Conservation (phyloP, 257 asterid species). For the Petrea volubilis region DNA sequence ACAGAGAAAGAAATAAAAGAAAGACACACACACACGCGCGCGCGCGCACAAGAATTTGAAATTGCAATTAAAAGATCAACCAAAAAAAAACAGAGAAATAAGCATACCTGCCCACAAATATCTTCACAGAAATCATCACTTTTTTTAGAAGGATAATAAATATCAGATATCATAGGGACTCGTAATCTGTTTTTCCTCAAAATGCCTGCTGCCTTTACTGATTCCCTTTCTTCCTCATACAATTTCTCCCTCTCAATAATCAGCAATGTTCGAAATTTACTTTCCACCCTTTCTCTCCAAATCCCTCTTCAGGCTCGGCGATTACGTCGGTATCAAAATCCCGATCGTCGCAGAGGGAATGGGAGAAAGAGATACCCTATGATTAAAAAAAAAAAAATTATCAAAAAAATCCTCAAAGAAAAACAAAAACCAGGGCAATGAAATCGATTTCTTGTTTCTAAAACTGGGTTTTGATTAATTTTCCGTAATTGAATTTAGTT, state of each 20-base stretch:
- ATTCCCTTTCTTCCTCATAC: neutral
- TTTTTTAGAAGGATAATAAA: conserved; percentile 56
- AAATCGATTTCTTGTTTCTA: conserved; percentile 9
- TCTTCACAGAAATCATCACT: conserved; percentile 59
- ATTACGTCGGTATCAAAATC: conserved; percentile 14
- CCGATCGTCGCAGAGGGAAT: neutral
- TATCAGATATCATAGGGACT: conserved; percentile 36
- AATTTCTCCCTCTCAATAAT: neutral
- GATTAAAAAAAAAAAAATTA: neutral
- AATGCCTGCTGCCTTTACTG: neutral
- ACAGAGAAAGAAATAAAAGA: neutral
- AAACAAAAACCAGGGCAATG: conserved; percentile 1
- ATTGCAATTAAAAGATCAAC: conserved; percentile 4
- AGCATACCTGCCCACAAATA: conserved; percentile 62
- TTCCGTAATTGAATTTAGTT: neutral
- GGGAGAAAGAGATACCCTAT: neutral
- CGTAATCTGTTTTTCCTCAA: conserved; percentile 10
- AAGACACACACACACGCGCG: no score
- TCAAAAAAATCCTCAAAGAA: neutral
- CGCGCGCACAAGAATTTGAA: neutral
- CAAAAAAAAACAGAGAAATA: neutral
- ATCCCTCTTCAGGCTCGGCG: conserved; percentile 26
- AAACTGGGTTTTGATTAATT: conserved; percentile 2
- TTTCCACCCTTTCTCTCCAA: conserved; percentile 17
- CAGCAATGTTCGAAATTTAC: neutral